A percentile compares a stretch with the other conserved stretches of the same genome.
Evolutionary conservation across 164 flowering plant genomes (phyloP).

Genomic region (Magnolia sinica): DNA sequence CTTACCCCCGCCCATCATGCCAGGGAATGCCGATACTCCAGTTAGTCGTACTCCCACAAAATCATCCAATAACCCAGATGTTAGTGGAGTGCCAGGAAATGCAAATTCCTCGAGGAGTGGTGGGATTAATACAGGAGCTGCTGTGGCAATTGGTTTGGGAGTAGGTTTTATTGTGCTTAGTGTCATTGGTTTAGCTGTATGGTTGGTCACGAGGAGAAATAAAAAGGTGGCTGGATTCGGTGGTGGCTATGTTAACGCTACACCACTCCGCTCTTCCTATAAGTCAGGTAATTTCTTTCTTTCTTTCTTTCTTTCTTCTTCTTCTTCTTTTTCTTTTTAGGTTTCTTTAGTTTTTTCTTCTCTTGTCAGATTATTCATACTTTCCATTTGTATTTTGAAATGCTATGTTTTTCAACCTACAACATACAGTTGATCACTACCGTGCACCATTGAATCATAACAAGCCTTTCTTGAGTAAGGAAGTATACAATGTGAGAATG

Average conservation of each 20-base stretch:
- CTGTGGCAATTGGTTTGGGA: conserved; percentile 34
- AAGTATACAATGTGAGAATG: too few species aligned
- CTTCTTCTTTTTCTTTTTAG: background rate
- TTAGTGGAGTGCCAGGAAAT: conserved; percentile 11
- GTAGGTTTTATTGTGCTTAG: conserved; percentile 33
- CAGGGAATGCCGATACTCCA: background rate
- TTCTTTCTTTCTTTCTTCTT: background rate
- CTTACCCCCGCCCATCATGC: conserved; percentile 9
- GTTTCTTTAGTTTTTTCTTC: background rate
- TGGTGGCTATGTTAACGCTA: conserved; percentile 51
- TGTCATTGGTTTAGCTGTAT: conserved; percentile 35
- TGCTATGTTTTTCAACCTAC: background rate
- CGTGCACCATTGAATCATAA: too few species aligned
- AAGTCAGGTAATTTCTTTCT: conserved; percentile 40
- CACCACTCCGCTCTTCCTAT: conserved; percentile 43
- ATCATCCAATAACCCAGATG: conserved; percentile 6
- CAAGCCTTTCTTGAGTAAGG: too few species aligned
- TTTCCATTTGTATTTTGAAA: background rate
- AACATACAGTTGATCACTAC: background rate
- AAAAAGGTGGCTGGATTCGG: conserved; percentile 34
- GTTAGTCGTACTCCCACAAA: background rate
- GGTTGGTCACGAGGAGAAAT: conserved; percentile 44
- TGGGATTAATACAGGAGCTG: conserved; percentile 28
- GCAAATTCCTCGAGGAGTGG: conserved; percentile 23
- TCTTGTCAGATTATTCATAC: background rate